Evolutionary conservation across 83 land plant species (phyloP).

Genomic region (Thuja plicata): DNA sequence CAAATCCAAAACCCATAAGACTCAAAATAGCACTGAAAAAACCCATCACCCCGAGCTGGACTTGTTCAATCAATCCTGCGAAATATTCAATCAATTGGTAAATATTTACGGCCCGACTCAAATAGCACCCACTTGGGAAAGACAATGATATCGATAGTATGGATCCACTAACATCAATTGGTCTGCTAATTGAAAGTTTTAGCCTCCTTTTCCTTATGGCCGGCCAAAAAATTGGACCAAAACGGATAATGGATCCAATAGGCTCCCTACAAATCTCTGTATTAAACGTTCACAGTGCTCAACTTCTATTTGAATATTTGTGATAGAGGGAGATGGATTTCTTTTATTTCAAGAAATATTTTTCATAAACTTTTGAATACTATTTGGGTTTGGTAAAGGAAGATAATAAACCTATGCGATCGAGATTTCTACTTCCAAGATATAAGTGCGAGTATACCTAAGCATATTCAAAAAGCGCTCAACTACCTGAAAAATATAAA

Average conservation of each 20-base stretch:
- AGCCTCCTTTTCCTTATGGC: neutral
- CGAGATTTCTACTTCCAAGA: neutral
- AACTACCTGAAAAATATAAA: neutral
- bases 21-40: constrained; percentile 64
- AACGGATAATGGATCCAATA: neutral
- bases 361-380: neutral
- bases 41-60: constrained; percentile 45
- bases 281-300: neutral
- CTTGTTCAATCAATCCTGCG: neutral
- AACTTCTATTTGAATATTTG: neutral
- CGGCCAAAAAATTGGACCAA: neutral
- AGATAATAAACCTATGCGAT: neutral
- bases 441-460: neutral
- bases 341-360: neutral
- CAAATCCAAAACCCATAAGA: constrained; percentile 76
- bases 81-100: neutral
- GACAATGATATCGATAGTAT: neutral
- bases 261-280: neutral
- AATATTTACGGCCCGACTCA: neutral
- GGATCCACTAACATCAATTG: too few species aligned
- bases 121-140: neutral
- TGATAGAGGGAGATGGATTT: neutral
- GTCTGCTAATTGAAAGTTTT: neutral
- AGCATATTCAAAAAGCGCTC: neutral
- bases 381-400: neutral